A percentile compares a stretch with the other conserved stretches of the same genome.
Evolutionary conservation across 2,329 filamentous ascomycete species (phyloP).

Genomic region (Colletotrichum tropicale): DNA sequence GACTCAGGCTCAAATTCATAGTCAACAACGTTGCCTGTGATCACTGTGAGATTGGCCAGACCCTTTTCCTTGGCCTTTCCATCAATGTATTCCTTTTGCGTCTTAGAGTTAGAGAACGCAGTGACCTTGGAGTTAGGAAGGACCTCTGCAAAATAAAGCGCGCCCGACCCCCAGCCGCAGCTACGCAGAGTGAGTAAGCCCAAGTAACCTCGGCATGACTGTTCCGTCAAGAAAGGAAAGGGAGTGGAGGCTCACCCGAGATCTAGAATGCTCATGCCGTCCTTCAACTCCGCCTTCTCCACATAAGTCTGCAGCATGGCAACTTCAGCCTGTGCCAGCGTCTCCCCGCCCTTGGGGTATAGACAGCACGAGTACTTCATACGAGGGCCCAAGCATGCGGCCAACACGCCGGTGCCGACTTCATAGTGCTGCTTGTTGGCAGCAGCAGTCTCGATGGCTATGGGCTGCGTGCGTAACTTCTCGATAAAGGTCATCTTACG

Average conservation of each 20-base stretch:
- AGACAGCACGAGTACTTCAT: conserved; percentile 77
- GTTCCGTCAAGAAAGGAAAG: background rate
- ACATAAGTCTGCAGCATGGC: conserved; percentile 70
- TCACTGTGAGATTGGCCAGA: conserved; percentile 64
- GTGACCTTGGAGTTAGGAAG: conserved; percentile 67
- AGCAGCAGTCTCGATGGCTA: conserved; percentile 69
- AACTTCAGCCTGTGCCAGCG: conserved; percentile 68
- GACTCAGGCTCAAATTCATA: conserved; percentile 63
- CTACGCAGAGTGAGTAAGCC: conserved; percentile 34
- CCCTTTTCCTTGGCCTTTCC: conserved; percentile 57
- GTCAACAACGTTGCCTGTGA: conserved; percentile 70
- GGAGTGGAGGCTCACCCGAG: conserved; percentile 51
- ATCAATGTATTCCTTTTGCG: conserved; percentile 73
- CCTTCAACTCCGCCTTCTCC: conserved; percentile 60
- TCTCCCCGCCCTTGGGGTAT: conserved; percentile 67
- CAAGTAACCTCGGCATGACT: background rate
- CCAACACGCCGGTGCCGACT: conserved; percentile 69
- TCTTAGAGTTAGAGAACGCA: conserved; percentile 72
- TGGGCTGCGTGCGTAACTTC: conserved; percentile 62
- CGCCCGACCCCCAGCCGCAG: conserved; percentile 72
- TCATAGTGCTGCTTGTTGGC: conserved; percentile 78
- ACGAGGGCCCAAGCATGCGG: conserved; percentile 65
- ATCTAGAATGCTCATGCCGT: conserved; percentile 68
- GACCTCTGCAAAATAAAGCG: conserved; percentile 68
- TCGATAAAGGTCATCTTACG: conserved; percentile 70